A percentile compares a stretch with the other conserved stretches of the same genome.
Evolutionary conservation across 768 basidiomycete genomes (phyloP).

Genomic region (Suillus brevipes): DNA sequence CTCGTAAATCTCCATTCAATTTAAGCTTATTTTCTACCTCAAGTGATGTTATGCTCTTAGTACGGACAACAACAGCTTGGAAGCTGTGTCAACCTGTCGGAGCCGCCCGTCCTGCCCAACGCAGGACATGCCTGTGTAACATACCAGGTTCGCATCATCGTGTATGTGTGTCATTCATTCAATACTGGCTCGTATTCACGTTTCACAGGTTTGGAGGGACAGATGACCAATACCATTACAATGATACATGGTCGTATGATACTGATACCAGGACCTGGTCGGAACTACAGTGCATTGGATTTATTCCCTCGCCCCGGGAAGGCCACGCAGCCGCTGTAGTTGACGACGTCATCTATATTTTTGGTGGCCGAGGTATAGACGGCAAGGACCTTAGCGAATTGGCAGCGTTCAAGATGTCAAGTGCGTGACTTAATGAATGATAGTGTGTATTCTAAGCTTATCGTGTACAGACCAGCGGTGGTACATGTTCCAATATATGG

Average conservation of each 20-base stretch:
- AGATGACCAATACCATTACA: conserved; percentile 98
- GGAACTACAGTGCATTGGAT: conserved; percentile 94
- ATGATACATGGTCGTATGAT: conserved; percentile 97
- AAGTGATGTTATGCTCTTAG: conserved; percentile 39
- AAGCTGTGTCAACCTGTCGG: conserved; percentile 67
- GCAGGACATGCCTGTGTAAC: conserved; percentile 89
- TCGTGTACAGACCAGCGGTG: conserved; percentile 79
- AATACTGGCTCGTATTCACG: conserved; percentile 18
- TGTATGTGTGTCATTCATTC: conserved; percentile 52
- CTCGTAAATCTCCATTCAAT: conserved; percentile 54
- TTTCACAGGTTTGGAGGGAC: conserved; percentile 92
- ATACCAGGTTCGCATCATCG: conserved; percentile 76
- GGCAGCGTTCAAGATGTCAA: conserved; percentile 95
- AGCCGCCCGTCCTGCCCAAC: conserved; percentile 67
- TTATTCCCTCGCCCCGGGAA: conserved; percentile 92
- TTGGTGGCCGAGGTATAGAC: conserved; percentile 95
- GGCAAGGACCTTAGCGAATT: conserved; percentile 94
- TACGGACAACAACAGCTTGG: conserved; percentile 85
- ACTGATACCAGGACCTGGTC: conserved; percentile 79
- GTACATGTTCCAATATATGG: conserved; percentile 99
- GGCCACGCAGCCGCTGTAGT: conserved; percentile 96
- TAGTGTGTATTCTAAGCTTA: conserved; percentile 16
- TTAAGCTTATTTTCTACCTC: conserved; percentile 1
- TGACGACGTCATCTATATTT: conserved; percentile 96
- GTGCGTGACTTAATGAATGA: conserved; percentile 50